Percentiles rank a stretch among this genome's conserved stretches.
Conservation (phyloP, 768 basidiomycete genomes). For the Amyloporia xantha region DNA sequence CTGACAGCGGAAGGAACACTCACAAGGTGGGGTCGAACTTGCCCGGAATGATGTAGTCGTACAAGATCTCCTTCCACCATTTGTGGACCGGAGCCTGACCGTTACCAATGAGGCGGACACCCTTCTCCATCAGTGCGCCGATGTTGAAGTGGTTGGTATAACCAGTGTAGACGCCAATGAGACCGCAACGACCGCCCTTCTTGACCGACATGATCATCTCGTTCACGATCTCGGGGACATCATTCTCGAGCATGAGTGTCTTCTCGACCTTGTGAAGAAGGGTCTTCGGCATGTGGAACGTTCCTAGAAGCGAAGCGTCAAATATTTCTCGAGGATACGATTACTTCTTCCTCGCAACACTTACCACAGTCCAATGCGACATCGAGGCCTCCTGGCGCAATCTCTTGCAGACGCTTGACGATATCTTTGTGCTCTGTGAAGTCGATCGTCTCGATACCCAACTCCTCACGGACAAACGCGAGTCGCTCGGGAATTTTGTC, state of each 20-base stretch:
- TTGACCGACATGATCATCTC: slow-evolving; percentile 37
- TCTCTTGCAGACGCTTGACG: slow-evolving; percentile 47
- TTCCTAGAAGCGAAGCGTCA: slow-evolving; percentile 15
- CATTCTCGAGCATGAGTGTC: slow-evolving; percentile 68
- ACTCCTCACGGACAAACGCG: slow-evolving; percentile 37
- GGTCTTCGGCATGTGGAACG: slow-evolving; percentile 68
- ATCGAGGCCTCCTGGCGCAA: slow-evolving; percentile 60
- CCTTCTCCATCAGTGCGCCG: slow-evolving; percentile 75
- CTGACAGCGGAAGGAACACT: slow-evolving; percentile 17
- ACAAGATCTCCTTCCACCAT: slow-evolving; percentile 66
- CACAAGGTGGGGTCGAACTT: slow-evolving; percentile 62
- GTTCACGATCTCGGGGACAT: slow-evolving; percentile 58
- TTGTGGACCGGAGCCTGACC: slow-evolving; percentile 71
- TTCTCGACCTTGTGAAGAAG: slow-evolving; percentile 62
- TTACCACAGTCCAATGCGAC: slow-evolving; percentile 48
- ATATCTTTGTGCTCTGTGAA: slow-evolving; percentile 47
- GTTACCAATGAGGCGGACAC: slow-evolving; percentile 62
- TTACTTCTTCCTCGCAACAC: too few relatives aligned
- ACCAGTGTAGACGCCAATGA: slow-evolving; percentile 65
- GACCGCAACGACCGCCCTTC: slow-evolving; percentile 51
- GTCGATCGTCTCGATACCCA: slow-evolving; percentile 51
- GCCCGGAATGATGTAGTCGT: slow-evolving; percentile 55
- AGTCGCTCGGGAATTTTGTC: slow-evolving; percentile 52
- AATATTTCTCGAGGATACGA: neutral
- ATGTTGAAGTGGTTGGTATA: slow-evolving; percentile 64